Evolutionary conservation across 495 filamentous ascomycete species (phyloP), one percentile per base, ranked within the genome.

Genomic region (Penicillium ucsense): DNA sequence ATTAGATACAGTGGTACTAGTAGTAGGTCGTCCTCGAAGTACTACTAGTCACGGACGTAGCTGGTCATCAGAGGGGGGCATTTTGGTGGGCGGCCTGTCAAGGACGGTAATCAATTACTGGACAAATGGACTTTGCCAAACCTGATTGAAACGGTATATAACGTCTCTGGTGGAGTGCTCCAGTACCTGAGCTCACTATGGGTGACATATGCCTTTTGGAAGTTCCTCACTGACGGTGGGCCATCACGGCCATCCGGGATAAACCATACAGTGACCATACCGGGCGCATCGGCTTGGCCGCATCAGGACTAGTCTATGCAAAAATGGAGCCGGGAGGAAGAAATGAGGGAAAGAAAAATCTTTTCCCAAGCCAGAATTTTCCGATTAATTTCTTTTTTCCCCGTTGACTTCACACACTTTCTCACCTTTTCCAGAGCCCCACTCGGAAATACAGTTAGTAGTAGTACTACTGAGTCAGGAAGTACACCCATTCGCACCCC

Each of bases 201-300:
- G 12, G 39, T 30, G 10, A 31, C 39, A 9, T 30, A 4, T 3
- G 31, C 3, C 31, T 4, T n/a, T 5, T 5, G 6, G 3, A 41
- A 41, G 39, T 41, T 31, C 29, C 39, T 30, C 31, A n/a, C 33
- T 35, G 32, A 30, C 11, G 4, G 36, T 45, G 43, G 43, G 12
- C 20, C 43, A 28, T n/a, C 30, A 31, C 3, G 30, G 10, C 11
- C 7, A 20, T n/a, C 12, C n/a, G 10, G 12, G 27, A 9, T 5
- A 35, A 27, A 45, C 43, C 43, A 45, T 45, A 35, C 43, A 4
- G 55, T 58, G 50, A 60, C 56, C 50, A 54, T 62, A 57, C 57
- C 38, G 49, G 49, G 59, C 39, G 50, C 36, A 45, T 29, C 59
- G 59, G 59, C 53, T 57, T 49, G 38, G 54, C 50, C 52, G 57